Evolutionary conservation across 306 rosid genomes (phyloP).

Genomic region (Quercus rubra): DNA sequence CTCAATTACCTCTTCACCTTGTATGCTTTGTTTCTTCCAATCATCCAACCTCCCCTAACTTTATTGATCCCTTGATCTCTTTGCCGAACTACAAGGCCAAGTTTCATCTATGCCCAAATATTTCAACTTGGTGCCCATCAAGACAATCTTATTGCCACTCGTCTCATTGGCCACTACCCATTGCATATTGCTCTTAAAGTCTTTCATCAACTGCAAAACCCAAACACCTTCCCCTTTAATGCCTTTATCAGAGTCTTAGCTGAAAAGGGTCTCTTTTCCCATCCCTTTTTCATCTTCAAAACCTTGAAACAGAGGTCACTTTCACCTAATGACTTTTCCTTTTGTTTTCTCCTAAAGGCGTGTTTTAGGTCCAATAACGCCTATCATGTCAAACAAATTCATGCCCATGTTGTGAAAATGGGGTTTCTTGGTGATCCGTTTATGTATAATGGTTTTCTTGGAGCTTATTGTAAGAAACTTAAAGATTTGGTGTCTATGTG

Average conservation of each 20-base stretch:
- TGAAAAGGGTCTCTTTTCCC: slow-evolving; percentile 30
- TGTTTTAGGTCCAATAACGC: slow-evolving; percentile 27
- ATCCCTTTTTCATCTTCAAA: slow-evolving; percentile 33
- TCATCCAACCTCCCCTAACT: slow-evolving; percentile 9
- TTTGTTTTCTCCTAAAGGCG: slow-evolving; percentile 54
- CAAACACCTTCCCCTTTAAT: slow-evolving; percentile 58
- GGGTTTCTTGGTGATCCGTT: slow-evolving; percentile 34
- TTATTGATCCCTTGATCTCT: neutral
- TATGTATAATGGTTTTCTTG: slow-evolving; percentile 41
- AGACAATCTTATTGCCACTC: slow-evolving; percentile 53
- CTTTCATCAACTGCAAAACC: slow-evolving; percentile 38
- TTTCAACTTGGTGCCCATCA: slow-evolving; percentile 46
- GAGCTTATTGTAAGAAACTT: slow-evolving; percentile 33
- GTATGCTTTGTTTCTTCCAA: slow-evolving; percentile 14
- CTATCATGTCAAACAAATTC: slow-evolving; percentile 37
- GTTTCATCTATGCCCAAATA: slow-evolving; percentile 41
- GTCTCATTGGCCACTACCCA: slow-evolving; percentile 63
- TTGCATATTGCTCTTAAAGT: slow-evolving; percentile 28
- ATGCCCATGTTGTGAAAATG: slow-evolving; percentile 37
- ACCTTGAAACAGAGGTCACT: slow-evolving; percentile 27
- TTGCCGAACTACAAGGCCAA: slow-evolving; percentile 36
- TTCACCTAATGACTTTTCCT: slow-evolving; percentile 54
- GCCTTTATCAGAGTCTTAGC: slow-evolving; percentile 52
- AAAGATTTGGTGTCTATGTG: slow-evolving; percentile 36
- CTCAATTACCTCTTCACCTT: slow-evolving; percentile 5